Evolutionary conservation across 257 asterid species (phyloP), one percentile per base, ranked within the genome.

Genomic region (Gynochthodes officinalis): DNA sequence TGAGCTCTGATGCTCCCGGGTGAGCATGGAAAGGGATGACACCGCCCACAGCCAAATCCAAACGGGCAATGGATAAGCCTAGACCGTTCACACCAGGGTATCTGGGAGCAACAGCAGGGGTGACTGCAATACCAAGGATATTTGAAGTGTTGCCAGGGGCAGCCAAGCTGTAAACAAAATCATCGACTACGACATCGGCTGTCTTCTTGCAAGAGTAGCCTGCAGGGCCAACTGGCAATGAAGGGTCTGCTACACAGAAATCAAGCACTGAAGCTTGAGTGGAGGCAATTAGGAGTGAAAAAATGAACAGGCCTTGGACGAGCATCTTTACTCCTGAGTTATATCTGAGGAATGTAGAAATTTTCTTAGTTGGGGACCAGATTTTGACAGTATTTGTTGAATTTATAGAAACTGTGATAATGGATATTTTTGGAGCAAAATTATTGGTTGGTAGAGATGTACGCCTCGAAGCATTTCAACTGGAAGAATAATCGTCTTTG

Each of bases 21-120:
- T 90, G 97, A 19, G 96, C 87, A 84, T 90, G 98, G 69, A 93
- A 74, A 46, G 98, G 98, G 23, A 90, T 77, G 23, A 92, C 98
- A n/a, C 98, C 97, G 0, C 84, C 93, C 6, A 9, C 58, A 0
- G 86, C 96, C 57, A 92, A 55, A 86, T 92, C 97, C 4, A 90
- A 80, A 3, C 97, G 81, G 11, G 87, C 97, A 0, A 88, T 80
- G 70, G 97, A 92, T 0, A 92, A 19, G 0, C 87, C 95, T 0
- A 92, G 89, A 0, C 98, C 96, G 69, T 92, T 92, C 12, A 92
- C 79, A 13, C 85, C 96, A 0, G 96, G 88, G 75, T 81, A 92
- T 58, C 87, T 88, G 21, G 84, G 85, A 33, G 80, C 84, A 27
- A 92, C 85, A 0, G 89, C 97, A 0, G 98, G 98, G 0, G 89